These are phyloP conservation scores for Irpex lacteus DNA, from an alignment of 1,284 basidiomycete genomes.

Conservation along the genomic window DNA sequence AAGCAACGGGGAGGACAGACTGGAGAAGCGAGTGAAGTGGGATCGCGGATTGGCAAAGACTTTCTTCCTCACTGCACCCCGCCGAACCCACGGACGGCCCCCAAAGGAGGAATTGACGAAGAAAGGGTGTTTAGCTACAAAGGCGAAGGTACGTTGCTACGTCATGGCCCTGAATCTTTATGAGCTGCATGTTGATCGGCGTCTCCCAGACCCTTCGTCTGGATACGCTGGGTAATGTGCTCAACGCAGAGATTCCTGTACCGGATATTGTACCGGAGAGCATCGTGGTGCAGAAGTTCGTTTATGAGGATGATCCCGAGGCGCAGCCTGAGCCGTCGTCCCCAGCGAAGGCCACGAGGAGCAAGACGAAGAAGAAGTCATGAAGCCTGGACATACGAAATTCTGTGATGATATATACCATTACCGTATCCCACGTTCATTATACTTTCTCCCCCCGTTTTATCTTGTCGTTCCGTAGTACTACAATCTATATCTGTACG, in stretches of 20 bases:
- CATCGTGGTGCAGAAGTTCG: constrained; percentile 74
- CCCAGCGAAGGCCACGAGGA: constrained; percentile 48
- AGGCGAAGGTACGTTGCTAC: constrained; percentile 48
- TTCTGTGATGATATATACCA: not conserved
- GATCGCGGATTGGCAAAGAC: constrained; percentile 65
- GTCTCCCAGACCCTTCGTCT: constrained; percentile 54
- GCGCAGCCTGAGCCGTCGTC: constrained; percentile 22
- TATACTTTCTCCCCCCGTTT: not conserved
- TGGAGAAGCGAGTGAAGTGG: constrained; percentile 73
- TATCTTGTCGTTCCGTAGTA: not conserved
- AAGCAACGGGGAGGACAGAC: constrained; percentile 27
- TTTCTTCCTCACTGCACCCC: constrained; percentile 58
- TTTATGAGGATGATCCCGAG: constrained; percentile 73
- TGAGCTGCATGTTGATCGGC: not conserved
- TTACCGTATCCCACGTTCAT: not conserved
- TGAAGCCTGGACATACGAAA: not conserved
- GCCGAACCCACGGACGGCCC: constrained; percentile 42
- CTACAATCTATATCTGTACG: constrained; percentile 8
- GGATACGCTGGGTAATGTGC: constrained; percentile 75
- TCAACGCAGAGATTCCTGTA: constrained; percentile 58
- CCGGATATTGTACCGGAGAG: constrained; percentile 62
- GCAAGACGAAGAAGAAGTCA: constrained; percentile 42
- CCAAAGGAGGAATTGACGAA: constrained; percentile 35
- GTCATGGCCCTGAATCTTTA: not conserved
- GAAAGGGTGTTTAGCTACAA: constrained; percentile 65